Percentiles rank a stretch among this genome's conserved stretches.
Conservation (phyloP, 192 early-diverging fungal genomes). For the Backusella tarrabulga region DNA sequence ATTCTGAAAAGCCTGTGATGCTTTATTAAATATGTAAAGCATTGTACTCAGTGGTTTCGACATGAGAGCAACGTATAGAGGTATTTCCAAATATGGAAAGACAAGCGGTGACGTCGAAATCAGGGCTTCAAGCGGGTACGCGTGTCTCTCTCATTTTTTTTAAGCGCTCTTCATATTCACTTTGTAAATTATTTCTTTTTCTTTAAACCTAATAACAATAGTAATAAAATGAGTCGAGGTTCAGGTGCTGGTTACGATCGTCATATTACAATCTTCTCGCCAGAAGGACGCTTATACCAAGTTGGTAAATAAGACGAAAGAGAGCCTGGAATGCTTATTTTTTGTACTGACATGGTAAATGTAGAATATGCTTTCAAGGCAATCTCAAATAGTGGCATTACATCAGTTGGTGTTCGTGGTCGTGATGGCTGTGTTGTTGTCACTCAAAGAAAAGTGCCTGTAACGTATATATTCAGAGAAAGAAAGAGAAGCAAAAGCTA, state of each 20-base stretch:
- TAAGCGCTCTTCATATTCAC: background rate
- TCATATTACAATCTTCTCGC: slow-evolving; percentile 99
- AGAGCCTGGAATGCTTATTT: background rate
- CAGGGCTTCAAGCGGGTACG: background rate
- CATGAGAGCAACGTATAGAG: no score
- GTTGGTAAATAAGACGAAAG: slow-evolving; percentile 65
- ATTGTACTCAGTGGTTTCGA: no score
- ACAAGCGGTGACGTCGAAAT: background rate
- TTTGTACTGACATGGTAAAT: background rate
- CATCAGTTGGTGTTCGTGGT: slow-evolving; percentile 94
- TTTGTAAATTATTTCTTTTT: background rate
- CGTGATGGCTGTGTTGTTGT: slow-evolving; percentile 93
- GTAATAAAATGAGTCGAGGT: slow-evolving; percentile 35
- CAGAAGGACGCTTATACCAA: slow-evolving; percentile 99
- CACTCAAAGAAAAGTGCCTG: slow-evolving; percentile 97
- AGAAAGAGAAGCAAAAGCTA: background rate
- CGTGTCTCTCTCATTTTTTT: background rate
- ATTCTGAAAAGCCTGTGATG: no score
- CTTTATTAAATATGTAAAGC: no score
- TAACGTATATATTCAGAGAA: slow-evolving; percentile 23
- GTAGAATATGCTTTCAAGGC: slow-evolving; percentile 99
- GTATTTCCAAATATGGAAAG: background rate
- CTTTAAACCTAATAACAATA: background rate
- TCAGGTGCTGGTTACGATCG: slow-evolving; percentile 89
- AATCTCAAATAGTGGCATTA: slow-evolving; percentile 95